Conservation (phyloP, 371 early-diverging fungal genomes). For the Antonospora locustae region DNA sequence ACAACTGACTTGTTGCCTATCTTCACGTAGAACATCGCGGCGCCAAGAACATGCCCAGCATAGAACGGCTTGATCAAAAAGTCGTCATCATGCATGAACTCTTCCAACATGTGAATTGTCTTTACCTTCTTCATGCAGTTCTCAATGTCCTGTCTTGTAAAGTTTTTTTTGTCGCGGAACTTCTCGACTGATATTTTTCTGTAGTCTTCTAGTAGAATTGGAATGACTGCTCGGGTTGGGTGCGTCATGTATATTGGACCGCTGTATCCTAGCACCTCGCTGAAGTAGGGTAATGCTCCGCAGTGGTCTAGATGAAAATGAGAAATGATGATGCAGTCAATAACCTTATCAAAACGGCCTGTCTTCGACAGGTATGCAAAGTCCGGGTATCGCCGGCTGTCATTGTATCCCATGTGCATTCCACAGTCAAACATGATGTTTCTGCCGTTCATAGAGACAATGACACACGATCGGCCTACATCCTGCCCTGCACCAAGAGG, state of each 20-base stretch:
- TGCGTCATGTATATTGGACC: slow-evolving; percentile 87
- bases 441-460: slow-evolving; percentile 68
- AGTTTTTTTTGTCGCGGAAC: slow-evolving; percentile 56
- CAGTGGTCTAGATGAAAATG: slow-evolving; percentile 93
- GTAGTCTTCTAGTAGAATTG: slow-evolving; percentile 74
- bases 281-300: slow-evolving; percentile 80
- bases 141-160: slow-evolving; percentile 60
- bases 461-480: slow-evolving; percentile 76
- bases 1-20: slow-evolving; percentile 59
- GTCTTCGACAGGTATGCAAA: slow-evolving; percentile 72
- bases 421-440: slow-evolving; percentile 93
- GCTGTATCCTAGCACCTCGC: slow-evolving; percentile 76
- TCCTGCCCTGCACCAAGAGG: slow-evolving; percentile 64
- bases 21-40: slow-evolving; percentile 77
- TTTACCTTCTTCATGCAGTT: slow-evolving; percentile 74
- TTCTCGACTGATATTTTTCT: slow-evolving; percentile 66
- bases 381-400: slow-evolving; percentile 84
- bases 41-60: slow-evolving; percentile 92
- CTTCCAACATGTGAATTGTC: slow-evolving; percentile 62
- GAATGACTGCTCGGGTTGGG: slow-evolving; percentile 80
- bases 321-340: slow-evolving; percentile 75
- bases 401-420: slow-evolving; percentile 86
- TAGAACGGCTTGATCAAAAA: slow-evolving; percentile 67
- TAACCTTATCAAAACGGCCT: slow-evolving; percentile 64
- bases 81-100: slow-evolving; percentile 44